Conservation (phyloP, 2,329 filamentous ascomycete species). For the Aspergillus novoparasiticus region DNA sequence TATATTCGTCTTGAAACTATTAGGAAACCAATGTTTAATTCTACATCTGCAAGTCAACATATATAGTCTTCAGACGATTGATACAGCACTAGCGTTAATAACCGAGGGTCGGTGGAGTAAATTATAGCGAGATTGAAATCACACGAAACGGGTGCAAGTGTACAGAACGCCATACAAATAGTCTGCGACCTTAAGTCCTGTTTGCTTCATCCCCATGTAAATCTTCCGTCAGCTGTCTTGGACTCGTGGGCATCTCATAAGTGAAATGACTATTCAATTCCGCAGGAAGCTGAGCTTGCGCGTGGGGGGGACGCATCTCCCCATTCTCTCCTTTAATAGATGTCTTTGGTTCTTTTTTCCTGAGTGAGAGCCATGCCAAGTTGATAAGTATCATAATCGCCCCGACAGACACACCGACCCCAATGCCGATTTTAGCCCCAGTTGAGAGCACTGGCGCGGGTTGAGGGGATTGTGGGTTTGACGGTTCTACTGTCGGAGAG, state of each 20-base stretch:
- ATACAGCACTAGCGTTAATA: no score
- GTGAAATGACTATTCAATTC: background rate
- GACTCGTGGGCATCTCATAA: background rate
- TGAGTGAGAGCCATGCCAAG: background rate
- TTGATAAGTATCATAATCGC: background rate
- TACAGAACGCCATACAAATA: background rate
- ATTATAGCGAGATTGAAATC: no score
- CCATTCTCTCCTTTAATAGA: background rate
- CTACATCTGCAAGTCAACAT: no score
- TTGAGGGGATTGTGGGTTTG: rapidly evolving
- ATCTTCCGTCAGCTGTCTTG: background rate
- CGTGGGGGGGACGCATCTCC: background rate
- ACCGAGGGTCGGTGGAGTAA: no score
- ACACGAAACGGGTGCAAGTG: no score
- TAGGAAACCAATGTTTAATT: no score
- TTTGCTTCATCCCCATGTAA: background rate
- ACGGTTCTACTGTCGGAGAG: no score
- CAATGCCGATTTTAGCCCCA: no score
- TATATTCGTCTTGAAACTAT: no score
- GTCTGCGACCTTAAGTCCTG: rapidly evolving
- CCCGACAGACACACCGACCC: no score
- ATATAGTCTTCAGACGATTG: no score
- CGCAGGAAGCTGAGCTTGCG: background rate
- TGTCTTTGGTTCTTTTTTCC: background rate
- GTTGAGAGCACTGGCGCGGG: no score